These are phyloP conservation scores for Colletotrichum tofieldiae DNA, from an alignment of 2,329 filamentous ascomycete genomes.

Conservation along the genomic window DNA sequence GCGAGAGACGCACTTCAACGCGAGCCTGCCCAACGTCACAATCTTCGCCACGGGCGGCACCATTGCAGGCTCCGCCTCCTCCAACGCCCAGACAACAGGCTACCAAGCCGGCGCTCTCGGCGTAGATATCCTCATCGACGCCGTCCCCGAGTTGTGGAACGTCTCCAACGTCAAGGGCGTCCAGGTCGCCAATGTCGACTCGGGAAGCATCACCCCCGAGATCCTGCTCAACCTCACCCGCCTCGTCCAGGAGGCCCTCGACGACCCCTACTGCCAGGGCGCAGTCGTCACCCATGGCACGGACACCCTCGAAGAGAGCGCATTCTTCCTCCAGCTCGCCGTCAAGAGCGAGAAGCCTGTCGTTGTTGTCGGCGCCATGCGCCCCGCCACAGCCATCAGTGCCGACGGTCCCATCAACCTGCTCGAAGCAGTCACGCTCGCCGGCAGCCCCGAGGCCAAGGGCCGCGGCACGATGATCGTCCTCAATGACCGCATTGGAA, in stretches of 20 bases:
- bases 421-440: constrained; percentile 72
- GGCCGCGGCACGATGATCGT: constrained; percentile 72
- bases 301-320: constrained; percentile 75
- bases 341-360: constrained; percentile 72
- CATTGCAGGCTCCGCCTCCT: constrained; percentile 68
- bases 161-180: constrained; percentile 69
- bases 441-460: constrained; percentile 60
- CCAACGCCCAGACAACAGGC: constrained; percentile 62
- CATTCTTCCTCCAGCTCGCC: constrained; percentile 74
- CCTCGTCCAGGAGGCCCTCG: constrained; percentile 64
- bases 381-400: constrained; percentile 73
- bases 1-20: constrained; percentile 50
- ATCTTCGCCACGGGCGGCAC: constrained; percentile 73
- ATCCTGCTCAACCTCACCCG: constrained; percentile 65
- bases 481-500: constrained; percentile 66
- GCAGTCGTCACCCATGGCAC: constrained; percentile 77
- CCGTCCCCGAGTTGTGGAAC: constrained; percentile 69
- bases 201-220: constrained; percentile 62
- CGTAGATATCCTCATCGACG: constrained; percentile 66
- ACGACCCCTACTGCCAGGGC: constrained; percentile 59
- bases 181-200: constrained; percentile 67
- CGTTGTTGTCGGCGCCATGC: constrained; percentile 74
- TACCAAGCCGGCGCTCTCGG: constrained; percentile 62
- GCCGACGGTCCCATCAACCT: constrained; percentile 77
- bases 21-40: constrained; percentile 69